Evolutionary conservation across 163 green algal species (phyloP).

Genomic region (Volvox carteri): DNA sequence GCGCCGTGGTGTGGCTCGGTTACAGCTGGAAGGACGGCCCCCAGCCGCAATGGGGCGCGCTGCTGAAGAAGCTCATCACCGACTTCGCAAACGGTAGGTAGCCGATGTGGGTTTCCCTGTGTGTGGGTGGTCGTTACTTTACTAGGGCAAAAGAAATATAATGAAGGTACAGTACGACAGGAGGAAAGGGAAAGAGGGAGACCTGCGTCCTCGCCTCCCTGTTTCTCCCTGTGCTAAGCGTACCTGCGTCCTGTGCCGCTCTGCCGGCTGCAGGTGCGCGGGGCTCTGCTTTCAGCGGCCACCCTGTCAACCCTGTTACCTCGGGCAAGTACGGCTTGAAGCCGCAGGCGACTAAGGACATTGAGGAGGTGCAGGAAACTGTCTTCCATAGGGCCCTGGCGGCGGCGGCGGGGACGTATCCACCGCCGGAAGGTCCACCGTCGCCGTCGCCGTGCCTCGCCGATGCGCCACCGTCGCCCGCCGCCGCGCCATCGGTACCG

Average conservation of each 20-base stretch:
- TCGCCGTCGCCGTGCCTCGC: no score
- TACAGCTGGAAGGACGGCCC: constrained; percentile 38
- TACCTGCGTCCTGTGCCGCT: no score
- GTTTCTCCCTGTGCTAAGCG: no score
- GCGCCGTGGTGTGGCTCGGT: constrained; percentile 37
- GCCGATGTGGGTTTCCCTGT: no score
- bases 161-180: background rate
- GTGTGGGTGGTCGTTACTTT: no score
- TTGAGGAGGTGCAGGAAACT: background rate
- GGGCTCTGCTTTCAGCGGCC: background rate
- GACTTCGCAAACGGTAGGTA: background rate
- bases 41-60: background rate
- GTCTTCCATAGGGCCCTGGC: background rate
- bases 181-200: background rate
- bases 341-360: background rate
- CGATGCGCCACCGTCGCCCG: background rate
- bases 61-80: background rate
- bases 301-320: background rate
- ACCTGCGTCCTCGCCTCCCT: no score
- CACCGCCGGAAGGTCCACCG: background rate
- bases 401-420: background rate
- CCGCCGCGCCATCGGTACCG: background rate
- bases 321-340: background rate
- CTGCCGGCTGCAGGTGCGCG: background rate
- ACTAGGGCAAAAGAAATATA: no score